Evolutionary conservation across 75 land plant genomes (phyloP).

Genomic region (Selaginella moellendorffii): DNA sequence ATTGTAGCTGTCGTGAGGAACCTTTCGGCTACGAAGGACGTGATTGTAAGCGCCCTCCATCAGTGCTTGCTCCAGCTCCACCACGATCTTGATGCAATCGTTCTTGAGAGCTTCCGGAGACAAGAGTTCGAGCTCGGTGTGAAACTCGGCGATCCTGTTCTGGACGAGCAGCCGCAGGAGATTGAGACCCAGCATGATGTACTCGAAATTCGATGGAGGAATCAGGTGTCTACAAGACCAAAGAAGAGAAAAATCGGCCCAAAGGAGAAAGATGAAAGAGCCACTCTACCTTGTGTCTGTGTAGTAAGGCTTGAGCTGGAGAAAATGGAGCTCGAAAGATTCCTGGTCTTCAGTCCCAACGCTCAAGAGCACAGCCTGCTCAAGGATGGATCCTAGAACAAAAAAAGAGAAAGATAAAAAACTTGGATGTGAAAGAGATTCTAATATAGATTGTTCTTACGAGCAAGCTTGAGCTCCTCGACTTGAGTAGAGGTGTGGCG

Average conservation of each 20-base stretch:
- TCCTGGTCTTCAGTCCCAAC: constrained; percentile 82
- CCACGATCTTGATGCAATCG: constrained; percentile 79
- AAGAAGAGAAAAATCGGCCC: not conserved
- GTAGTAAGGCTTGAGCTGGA: constrained; percentile 88
- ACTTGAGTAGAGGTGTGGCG: constrained; percentile 35
- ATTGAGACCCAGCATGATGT: constrained; percentile 75
- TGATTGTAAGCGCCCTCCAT: constrained; percentile 97
- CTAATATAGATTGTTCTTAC: constrained; percentile 22
- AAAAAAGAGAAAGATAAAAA: not conserved
- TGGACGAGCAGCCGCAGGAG: constrained; percentile 79
- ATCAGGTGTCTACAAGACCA: constrained; percentile 20
- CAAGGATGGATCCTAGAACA: constrained; percentile 68
- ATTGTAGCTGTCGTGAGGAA: constrained; percentile 77
- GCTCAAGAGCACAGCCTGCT: constrained; percentile 89
- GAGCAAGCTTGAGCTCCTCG: constrained; percentile 55
- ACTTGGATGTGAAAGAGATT: not conserved
- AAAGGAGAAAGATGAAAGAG: not conserved
- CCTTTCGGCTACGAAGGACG: constrained; percentile 83
- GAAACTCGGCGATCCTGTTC: constrained; percentile 52
- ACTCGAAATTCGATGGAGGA: constrained; percentile 64
- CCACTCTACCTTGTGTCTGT: constrained; percentile 54
- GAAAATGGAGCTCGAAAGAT: constrained; percentile 90
- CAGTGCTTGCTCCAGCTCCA: constrained; percentile 89
- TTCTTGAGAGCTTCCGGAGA: constrained; percentile 66
- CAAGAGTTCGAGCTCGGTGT: constrained; percentile 58